Evolutionary conservation across 371 early-diverging fungal species (phyloP).

Genomic region (Mortierella sp.): DNA sequence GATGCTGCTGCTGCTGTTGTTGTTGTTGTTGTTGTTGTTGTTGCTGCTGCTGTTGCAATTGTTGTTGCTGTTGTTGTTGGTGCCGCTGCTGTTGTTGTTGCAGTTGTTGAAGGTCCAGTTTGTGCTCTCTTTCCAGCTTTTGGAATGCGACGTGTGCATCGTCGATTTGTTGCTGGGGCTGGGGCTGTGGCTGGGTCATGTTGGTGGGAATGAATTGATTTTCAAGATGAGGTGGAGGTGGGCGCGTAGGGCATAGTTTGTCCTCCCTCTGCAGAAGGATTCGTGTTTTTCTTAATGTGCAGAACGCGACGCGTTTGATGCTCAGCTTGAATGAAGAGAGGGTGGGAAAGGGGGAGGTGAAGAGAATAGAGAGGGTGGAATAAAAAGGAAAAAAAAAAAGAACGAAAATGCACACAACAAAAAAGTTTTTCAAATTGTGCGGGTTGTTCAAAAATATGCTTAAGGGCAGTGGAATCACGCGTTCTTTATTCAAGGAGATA

Average conservation of each 20-base stretch:
- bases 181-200: neutral
- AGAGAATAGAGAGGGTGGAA: neutral
- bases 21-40: slow-evolving; percentile 14
- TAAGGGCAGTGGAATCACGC: too few relatives aligned
- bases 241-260: too few relatives aligned
- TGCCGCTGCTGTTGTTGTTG: slow-evolving; percentile 15
- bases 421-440: slow-evolving; percentile 5
- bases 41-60: slow-evolving; percentile 8
- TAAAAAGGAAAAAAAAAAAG: slow-evolving; percentile 4
- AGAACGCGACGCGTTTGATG: too few relatives aligned
- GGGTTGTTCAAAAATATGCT: too few relatives aligned
- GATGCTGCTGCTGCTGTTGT: neutral
- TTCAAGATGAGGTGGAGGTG: neutral
- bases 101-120: too few relatives aligned
- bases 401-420: neutral
- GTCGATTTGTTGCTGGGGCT: slow-evolving; percentile 8
- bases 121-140: slow-evolving; percentile 11
- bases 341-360: neutral
- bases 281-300: too few relatives aligned
- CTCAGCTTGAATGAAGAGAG: slow-evolving; percentile 2
- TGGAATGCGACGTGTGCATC: neutral
- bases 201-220: neutral
- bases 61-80: slow-evolving; percentile 20
- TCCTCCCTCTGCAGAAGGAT: too few relatives aligned
- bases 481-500: slow-evolving; percentile 80